These are phyloP conservation scores for Neocucurbitaria cava DNA, from an alignment of 2,329 filamentous ascomycete species.

Conservation along the genomic window DNA sequence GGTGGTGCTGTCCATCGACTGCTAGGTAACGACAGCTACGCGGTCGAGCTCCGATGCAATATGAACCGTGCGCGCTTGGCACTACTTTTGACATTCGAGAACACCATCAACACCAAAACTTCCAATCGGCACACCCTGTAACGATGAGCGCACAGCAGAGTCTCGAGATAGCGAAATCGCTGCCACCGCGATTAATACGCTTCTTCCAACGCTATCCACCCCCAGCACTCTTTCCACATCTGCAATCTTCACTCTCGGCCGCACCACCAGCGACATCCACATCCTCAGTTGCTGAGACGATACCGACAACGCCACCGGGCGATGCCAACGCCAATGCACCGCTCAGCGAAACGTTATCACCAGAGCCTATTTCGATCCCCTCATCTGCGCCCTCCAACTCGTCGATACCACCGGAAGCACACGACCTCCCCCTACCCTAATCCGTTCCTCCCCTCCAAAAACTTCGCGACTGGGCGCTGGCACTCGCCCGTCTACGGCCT, in stretches of 20 bases:
- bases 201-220: conserved; percentile 94
- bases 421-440: conserved; percentile 67
- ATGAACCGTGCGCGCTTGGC: not conserved
- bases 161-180: conserved; percentile 68
- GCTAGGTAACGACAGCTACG: not conserved
- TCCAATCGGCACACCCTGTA: not conserved
- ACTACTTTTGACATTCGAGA: not conserved
- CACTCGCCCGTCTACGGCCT: conserved; percentile 83
- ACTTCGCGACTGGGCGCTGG: conserved; percentile 81
- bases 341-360: conserved; percentile 38
- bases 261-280: conserved; percentile 23
- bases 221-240: conserved; percentile 53
- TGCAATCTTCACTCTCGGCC: conserved; percentile 26
- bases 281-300: conserved; percentile 12
- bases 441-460: conserved; percentile 82
- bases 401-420: conserved; percentile 21
- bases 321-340: conserved; percentile 54
- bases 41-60: not conserved
- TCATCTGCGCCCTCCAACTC: conserved; percentile 20
- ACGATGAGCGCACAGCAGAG: conserved; percentile 43
- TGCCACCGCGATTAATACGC: conserved; percentile 78
- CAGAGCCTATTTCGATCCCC: conserved; percentile 27
- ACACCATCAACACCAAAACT: not conserved
- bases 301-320: conserved; percentile 31
- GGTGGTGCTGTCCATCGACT: not conserved